Evolutionary conservation across 2,329 filamentous ascomycete species (phyloP).

Genomic region (Aureobasidium sp.): DNA sequence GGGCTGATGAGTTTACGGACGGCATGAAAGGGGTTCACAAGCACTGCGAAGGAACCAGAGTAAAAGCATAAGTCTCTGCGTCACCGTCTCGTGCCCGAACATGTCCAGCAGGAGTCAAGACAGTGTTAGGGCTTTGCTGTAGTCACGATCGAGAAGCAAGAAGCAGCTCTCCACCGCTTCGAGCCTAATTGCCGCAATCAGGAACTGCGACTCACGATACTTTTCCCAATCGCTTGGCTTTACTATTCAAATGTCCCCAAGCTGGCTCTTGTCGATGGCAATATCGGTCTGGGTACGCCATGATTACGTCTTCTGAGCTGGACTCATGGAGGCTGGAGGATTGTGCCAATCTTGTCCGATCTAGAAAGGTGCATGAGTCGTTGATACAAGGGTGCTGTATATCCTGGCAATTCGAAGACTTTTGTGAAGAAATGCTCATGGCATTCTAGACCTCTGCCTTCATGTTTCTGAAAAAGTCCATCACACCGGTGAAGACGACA

Average conservation of each 20-base stretch:
- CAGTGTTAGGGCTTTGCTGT: background rate
- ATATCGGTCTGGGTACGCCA: background rate
- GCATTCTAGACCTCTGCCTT: constrained; percentile 33
- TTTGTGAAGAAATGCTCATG: background rate
- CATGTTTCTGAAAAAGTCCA: constrained; percentile 83
- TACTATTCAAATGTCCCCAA: background rate
- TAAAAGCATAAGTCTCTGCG: background rate
- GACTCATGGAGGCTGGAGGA: background rate
- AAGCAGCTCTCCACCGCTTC: background rate
- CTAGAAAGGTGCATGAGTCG: background rate
- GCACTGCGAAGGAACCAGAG: background rate
- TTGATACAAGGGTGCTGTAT: constrained; percentile 4
- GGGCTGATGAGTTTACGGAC: background rate
- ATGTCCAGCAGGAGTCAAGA: constrained; percentile 1
- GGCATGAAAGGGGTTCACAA: background rate
- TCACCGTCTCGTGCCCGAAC: background rate
- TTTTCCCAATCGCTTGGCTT: background rate
- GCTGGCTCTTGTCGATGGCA: background rate
- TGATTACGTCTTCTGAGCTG: background rate
- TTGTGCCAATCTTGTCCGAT: background rate
- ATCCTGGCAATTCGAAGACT: background rate
- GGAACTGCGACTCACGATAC: background rate
- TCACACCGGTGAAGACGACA: constrained; percentile 78
- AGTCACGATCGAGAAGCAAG: background rate
- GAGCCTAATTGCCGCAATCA: background rate